A percentile compares a stretch with the other conserved stretches of the same genome.
phyloP scores from a whole-genome alignment of 768 basidiomycete genomes.

The Lactifluus piperatus region DNA sequence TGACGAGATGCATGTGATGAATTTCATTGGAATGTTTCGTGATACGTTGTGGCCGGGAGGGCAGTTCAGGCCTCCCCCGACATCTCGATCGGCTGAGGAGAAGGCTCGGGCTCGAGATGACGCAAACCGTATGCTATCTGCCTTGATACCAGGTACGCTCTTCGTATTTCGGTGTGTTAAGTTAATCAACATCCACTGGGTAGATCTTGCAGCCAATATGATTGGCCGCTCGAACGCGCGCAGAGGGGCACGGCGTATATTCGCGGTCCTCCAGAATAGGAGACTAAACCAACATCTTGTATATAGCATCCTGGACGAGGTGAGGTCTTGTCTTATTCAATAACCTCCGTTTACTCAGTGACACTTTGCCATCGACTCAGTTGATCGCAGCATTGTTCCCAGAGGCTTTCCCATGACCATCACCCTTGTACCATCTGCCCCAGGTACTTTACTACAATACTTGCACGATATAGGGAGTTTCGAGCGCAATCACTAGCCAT shows the following conservation, averaged over 20 bases:
- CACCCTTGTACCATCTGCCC: too few relatives aligned
- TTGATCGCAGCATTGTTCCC: slow-evolving; percentile 55
- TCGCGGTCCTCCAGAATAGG: slow-evolving; percentile 88
- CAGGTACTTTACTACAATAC: not conserved
- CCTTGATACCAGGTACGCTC: slow-evolving; percentile 76
- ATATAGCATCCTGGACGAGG: slow-evolving; percentile 87
- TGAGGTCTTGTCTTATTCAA: slow-evolving; percentile 27
- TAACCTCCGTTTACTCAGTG: not conserved
- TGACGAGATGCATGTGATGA: slow-evolving; percentile 63
- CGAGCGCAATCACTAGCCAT: not conserved
- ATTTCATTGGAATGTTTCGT: slow-evolving; percentile 56
- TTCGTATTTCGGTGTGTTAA: not conserved
- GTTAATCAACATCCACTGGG: not conserved
- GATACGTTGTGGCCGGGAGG: slow-evolving; percentile 85
- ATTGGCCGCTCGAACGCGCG: slow-evolving; percentile 96
- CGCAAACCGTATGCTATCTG: slow-evolving; percentile 83
- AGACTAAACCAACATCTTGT: slow-evolving; percentile 92
- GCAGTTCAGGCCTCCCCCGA: slow-evolving; percentile 46
- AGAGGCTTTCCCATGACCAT: slow-evolving; percentile 28
- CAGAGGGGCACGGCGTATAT: slow-evolving; percentile 84
- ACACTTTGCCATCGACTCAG: slow-evolving; percentile 27
- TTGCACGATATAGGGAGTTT: not conserved
- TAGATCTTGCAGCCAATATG: slow-evolving; percentile 94
- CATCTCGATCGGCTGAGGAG: slow-evolving; percentile 72
- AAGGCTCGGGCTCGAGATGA: slow-evolving; percentile 74